Evolutionary conservation across 352 stramenopile species (phyloP).

Genomic region (Elongisporangium undulatum): DNA sequence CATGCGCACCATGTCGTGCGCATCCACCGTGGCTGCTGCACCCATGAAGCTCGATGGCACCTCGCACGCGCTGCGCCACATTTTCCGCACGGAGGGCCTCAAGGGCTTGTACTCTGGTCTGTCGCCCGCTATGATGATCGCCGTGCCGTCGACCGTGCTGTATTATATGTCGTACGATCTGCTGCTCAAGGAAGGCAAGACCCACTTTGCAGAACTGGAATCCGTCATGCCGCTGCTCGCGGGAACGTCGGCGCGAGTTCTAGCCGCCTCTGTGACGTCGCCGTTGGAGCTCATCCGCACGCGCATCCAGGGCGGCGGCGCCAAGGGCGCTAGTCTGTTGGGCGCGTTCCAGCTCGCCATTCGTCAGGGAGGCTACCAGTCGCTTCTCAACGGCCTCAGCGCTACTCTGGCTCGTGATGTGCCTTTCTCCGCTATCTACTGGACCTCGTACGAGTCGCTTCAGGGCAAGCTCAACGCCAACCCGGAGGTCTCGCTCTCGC

Average conservation of each 20-base stretch:
- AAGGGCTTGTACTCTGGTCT: slow-evolving; percentile 85
- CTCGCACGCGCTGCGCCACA: slow-evolving; percentile 64
- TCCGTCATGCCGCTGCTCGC: slow-evolving; percentile 56
- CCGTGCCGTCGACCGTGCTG: slow-evolving; percentile 91
- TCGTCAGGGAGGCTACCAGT: slow-evolving; percentile 58
- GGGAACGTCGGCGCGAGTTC: slow-evolving; percentile 54
- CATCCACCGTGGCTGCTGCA: slow-evolving; percentile 5
- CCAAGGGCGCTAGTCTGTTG: slow-evolving; percentile 19
- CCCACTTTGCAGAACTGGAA: slow-evolving; percentile 26
- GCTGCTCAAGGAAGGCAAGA: slow-evolving; percentile 46
- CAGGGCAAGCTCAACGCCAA: slow-evolving; percentile 20
- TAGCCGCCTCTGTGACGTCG: slow-evolving; percentile 77
- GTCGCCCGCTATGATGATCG: slow-evolving; percentile 90
- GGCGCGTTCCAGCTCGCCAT: slow-evolving; percentile 55
- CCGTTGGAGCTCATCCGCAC: slow-evolving; percentile 89
- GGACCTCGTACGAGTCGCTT: slow-evolving; percentile 88
- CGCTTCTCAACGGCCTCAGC: slow-evolving; percentile 82
- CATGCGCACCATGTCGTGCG: slow-evolving; percentile 44
- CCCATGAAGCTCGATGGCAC: slow-evolving; percentile 40
- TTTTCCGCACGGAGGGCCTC: slow-evolving; percentile 78
- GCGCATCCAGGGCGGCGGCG: slow-evolving; percentile 64
- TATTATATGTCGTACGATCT: slow-evolving; percentile 96
- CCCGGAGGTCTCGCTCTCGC: slow-evolving; percentile 21
- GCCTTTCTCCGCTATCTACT: slow-evolving; percentile 95
- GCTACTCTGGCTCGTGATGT: slow-evolving; percentile 93